Evolutionary conservation across 2,329 filamentous ascomycete species (phyloP).

Genomic region (Aureobasidium sp.): DNA sequence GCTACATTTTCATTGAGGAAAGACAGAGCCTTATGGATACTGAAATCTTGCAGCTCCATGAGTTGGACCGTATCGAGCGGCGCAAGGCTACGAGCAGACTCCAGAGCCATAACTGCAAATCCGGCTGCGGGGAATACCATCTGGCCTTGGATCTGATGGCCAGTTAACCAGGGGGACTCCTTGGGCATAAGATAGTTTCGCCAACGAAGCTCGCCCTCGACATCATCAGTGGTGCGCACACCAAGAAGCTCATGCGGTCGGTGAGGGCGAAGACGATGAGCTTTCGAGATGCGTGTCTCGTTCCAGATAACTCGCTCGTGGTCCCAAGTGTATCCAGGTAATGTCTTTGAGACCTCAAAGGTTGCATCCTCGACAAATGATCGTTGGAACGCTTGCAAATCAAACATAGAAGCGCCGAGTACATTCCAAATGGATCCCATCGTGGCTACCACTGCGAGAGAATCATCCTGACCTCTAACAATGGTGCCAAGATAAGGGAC

Average conservation of each 20-base stretch:
- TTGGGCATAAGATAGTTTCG: conserved; percentile 13
- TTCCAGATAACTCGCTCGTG: conserved; percentile 18
- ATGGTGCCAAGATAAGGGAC: too few relatives aligned
- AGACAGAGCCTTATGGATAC: conserved; percentile 16
- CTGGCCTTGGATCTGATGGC: conserved; percentile 17
- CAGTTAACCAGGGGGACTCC: conserved; percentile 17
- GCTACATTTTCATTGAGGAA: too few relatives aligned
- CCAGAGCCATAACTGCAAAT: conserved; percentile 17
- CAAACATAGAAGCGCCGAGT: too few relatives aligned
- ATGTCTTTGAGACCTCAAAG: conserved; percentile 3
- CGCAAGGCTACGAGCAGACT: conserved; percentile 8
- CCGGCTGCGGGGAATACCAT: conserved; percentile 20
- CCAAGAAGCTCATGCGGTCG: conserved; percentile 17
- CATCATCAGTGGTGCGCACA: background rate
- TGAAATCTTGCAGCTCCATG: conserved; percentile 21
- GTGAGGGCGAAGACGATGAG: background rate
- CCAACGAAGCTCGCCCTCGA: conserved; percentile 16
- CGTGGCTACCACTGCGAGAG: too few relatives aligned
- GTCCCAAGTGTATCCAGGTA: conserved; percentile 20
- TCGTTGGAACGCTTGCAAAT: too few relatives aligned
- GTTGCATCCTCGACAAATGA: too few relatives aligned
- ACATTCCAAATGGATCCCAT: too few relatives aligned
- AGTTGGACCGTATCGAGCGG: conserved; percentile 9
- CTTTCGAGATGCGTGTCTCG: conserved; percentile 13
- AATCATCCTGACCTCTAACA: too few relatives aligned